Conservation (phyloP, 306 rosid species). For the Senna tora region DNA sequence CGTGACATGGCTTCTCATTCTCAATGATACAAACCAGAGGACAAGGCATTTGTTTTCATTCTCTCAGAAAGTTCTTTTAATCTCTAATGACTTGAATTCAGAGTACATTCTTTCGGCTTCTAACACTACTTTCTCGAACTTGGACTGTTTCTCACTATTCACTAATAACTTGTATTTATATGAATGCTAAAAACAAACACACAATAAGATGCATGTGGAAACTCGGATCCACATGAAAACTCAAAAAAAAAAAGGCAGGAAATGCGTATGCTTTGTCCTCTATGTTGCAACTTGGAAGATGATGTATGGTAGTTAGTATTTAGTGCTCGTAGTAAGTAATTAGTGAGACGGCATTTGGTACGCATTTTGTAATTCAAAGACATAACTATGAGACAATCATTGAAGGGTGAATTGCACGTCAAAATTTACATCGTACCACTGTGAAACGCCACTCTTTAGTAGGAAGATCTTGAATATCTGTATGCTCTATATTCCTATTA, state of each 20-base stretch:
- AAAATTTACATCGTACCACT: neutral
- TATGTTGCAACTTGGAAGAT: too few relatives aligned
- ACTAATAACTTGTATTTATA: neutral
- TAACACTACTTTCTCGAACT: neutral
- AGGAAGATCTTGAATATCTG: neutral
- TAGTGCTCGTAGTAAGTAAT: too few relatives aligned
- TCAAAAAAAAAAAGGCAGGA: neutral
- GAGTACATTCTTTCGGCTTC: neutral
- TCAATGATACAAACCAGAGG: slow-evolving; percentile 17
- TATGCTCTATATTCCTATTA: neutral
- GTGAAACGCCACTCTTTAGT: neutral
- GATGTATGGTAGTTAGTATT: too few relatives aligned
- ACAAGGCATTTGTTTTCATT: slow-evolving; percentile 7
- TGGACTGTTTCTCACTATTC: neutral
- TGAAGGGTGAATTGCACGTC: neutral
- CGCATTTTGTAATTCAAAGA: neutral
- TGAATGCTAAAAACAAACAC: neutral
- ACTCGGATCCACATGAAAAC: neutral
- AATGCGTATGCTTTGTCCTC: too few relatives aligned
- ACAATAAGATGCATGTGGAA: neutral
- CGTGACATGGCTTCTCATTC: neutral
- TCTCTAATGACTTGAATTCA: neutral
- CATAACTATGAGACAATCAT: neutral
- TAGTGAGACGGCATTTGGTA: too few relatives aligned
- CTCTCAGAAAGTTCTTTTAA: neutral